Evolutionary conservation across 768 basidiomycete genomes (phyloP), one percentile per base, ranked within the genome.

Genomic region (Roridomyces roridus): DNA sequence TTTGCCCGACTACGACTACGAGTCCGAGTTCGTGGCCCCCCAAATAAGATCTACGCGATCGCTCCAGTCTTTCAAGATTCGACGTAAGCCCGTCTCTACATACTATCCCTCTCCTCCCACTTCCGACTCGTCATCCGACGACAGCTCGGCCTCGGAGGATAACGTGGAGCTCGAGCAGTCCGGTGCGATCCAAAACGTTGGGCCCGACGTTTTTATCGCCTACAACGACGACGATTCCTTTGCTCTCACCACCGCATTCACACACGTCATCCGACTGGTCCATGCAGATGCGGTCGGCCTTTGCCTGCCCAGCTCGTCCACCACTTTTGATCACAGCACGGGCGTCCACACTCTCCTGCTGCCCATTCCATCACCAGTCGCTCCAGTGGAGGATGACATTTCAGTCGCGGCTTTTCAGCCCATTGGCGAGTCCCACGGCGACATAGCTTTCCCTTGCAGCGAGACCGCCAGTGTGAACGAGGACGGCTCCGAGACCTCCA

Each of bases 61-160:
- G n/a, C n/a, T n/a, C n/a, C n/a, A n/a, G n/a, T n/a, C n/a, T n/a
- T 61, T 56, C 51, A 51, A 45, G 48, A 43, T 57, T 2, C 54
- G 35, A 7, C 59, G 59, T 4, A 57, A 61, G 29, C 59, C 59
- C 6, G 59, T 48, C 2, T 50, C 59, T 4, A 40, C 28, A 4
- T 56, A 61, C 21, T 21, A 36, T 7, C 35, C 50, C 6, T 15
- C 28, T 14, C 17, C 8, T 17, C 29, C 17, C 24, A 40, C 17
- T 11, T 18, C 25, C 25, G 46, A 45, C 46, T 39, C 34, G 4
- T 39, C 52, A 23, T 48, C 35, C 6, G n/a, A 49, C 7, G 40
- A 35, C 10, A 10, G 10, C 6, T 15, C 14, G 31, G 48, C 40
- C 11, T 45, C 42, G 3, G 58, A 37, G 24, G 44, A 35, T n/a